Evolutionary conservation across 306 rosid species (phyloP), one percentile per base, ranked within the genome.

Genomic region (Trichosanthes truncata): DNA sequence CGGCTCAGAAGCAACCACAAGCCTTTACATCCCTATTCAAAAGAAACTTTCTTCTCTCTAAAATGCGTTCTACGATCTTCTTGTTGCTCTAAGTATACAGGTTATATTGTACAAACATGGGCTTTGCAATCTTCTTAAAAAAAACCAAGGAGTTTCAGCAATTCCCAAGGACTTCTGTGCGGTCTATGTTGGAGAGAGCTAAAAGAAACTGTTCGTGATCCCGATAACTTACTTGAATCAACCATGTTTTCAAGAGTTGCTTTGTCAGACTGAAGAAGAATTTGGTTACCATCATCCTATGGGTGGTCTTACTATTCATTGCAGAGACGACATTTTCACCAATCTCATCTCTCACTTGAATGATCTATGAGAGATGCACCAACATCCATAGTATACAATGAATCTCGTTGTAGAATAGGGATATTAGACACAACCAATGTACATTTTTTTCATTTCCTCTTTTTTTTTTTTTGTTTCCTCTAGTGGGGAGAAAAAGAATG

Each of bases 181-280:
- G 14, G 86, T 87, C 13, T 89, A 83, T 7, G 81, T 86, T 12
- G 89, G 89, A 79, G 85, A 85, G 74, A 78, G n/a, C 51, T 35
- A 75, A 78, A 82, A 73, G 79, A 84, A 82, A 81, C 35, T 83
- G 60, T 80, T 84, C 17, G 76, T 84, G 45, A 82, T 84, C 77
- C 88, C 89, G 7, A 18, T 83, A 73, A 60, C 83, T 6, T 86
- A 60, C 80, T 85, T 89, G 84, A 87, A 81, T 53, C 82, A 78
- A 41, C 83, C 88, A 76, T 84, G 79, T 9, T 87, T 87, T 35
- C 73, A 83, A 59, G 69, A 81, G 3, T 73, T 83, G 48, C 79
- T 85, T 2, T 68, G 81, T 46, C 83, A 62, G 36, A 82, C 74
- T 66, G 84, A 84, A 59, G 87, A 87, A 66, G 87, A 87, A 73